Base-by-base conservation (phyloP, 176 grass and related monocot species). In the Oryza glumipatula region DNA sequence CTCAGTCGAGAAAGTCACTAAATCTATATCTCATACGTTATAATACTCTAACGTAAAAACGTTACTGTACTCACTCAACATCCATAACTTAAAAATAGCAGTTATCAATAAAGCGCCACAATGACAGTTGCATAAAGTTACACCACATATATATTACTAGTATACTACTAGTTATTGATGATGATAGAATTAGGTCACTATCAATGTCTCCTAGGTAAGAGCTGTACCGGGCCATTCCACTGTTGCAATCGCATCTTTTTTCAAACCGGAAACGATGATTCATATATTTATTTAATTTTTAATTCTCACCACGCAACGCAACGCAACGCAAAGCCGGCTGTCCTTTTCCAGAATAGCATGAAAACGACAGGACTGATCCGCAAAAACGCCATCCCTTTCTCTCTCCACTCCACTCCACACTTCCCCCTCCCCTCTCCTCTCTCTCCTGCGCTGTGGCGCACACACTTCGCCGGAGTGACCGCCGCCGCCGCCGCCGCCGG, bases 281-380 rank as follows among this genome's bases (percentile, higher is more conserved):
- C 16, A 21, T 3, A 28, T 28, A 32, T 32, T 32, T 32, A 6
- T 16, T 56, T 38, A 84, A 47, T 0, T 36, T 36, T 36, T 36
- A 36, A 36, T 36, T 36, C 35, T 5, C 35, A 36, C 35, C 35
- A 5, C 35, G 30, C 30, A 32, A 32, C 30, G 30, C 30, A 32
- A 32, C 30, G 30, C 30, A 32, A 28, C 28, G 3, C 33, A 36
- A 35, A 47, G 61, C 58, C 4, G 87, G 21, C 70, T 48, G 87
- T 85, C 88, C 67, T 47, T 72, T 78, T 28, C 79, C 45, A 38
- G 33, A 86, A 90, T 87, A 87, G 70, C 22, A 1, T 11, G 76
- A 90, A 32, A 80, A 83, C 6, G 70, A 70, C 76, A 76, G 84
- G 76, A 65, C 12, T n/a, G 76, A 84, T 78, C 80, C 47, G 84